phyloP scores from a whole-genome alignment of 2,329 filamentous ascomycete genomes.

The Amylocarpus encephaloides region DNA sequence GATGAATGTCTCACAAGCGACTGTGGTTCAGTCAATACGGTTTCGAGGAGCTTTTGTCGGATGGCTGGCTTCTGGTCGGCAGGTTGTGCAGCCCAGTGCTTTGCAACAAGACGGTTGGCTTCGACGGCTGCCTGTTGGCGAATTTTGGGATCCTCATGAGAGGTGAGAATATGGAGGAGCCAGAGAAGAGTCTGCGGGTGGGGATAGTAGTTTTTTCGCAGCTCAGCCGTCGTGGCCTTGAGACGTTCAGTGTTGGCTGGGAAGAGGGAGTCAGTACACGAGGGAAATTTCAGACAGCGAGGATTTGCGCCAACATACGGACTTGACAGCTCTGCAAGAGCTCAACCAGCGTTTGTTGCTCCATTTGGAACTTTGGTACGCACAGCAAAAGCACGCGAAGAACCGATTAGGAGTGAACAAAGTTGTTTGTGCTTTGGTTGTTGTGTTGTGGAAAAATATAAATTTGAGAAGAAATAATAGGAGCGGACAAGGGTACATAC shows the following conservation, averaged over 20 bases:
- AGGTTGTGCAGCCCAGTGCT: conserved; percentile 75
- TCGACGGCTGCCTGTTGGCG: conserved; percentile 91
- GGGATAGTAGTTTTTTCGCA: conserved; percentile 91
- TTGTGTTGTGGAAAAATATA: neutral
- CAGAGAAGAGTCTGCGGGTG: conserved; percentile 76
- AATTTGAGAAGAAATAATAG: too few species aligned
- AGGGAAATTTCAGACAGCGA: conserved; percentile 10
- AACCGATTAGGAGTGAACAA: neutral
- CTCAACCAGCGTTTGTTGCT: conserved; percentile 76
- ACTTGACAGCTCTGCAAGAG: conserved; percentile 83
- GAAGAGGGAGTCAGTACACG: conserved; percentile 22
- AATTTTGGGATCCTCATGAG: conserved; percentile 53
- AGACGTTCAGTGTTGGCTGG: conserved; percentile 82
- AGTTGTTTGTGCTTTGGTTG: neutral
- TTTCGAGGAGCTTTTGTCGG: conserved; percentile 75
- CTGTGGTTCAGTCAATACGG: conserved; percentile 72
- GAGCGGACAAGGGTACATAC: too few species aligned
- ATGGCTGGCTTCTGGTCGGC: conserved; percentile 73
- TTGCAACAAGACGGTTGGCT: conserved; percentile 71
- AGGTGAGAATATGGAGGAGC: conserved; percentile 82
- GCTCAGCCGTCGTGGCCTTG: conserved; percentile 81
- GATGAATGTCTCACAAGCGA: conserved; percentile 76
- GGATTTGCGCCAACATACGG: conserved; percentile 51
- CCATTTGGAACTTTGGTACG: conserved; percentile 46
- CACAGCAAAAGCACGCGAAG: neutral